These are phyloP conservation scores for Nakazawaea ishiwadae DNA, from an alignment of 805 yeast genomes.

Conservation along the genomic window DNA sequence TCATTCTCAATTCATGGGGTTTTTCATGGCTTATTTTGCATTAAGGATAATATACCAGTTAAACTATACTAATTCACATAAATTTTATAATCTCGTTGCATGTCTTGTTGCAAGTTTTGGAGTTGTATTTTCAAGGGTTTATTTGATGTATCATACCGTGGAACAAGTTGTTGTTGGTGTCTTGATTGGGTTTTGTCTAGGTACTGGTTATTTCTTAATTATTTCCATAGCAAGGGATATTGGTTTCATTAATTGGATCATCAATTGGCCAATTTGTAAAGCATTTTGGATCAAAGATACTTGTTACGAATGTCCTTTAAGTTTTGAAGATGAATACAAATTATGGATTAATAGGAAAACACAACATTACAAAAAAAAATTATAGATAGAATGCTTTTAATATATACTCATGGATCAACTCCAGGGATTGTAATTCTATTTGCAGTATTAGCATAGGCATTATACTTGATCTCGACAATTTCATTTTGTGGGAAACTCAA, in stretches of 20 bases:
- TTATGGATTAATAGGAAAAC: constrained; percentile 24
- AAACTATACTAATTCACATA: too few relatives aligned
- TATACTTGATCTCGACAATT: constrained; percentile 80
- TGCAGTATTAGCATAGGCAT: constrained; percentile 77
- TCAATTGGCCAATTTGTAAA: constrained; percentile 52
- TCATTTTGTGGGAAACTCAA: constrained; percentile 76
- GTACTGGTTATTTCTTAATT: constrained; percentile 50
- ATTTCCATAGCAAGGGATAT: constrained; percentile 54
- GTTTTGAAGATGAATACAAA: constrained; percentile 42
- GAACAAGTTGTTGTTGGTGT: constrained; percentile 75
- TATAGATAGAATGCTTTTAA: background rate
- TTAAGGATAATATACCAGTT: constrained; percentile 40
- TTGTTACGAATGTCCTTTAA: constrained; percentile 41
- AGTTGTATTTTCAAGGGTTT: constrained; percentile 69
- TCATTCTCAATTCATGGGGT: constrained; percentile 95
- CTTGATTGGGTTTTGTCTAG: constrained; percentile 55
- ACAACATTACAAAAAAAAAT: background rate
- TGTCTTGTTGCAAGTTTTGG: constrained; percentile 28
- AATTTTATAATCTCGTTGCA: too few relatives aligned
- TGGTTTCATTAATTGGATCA: constrained; percentile 64
- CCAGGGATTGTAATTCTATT: constrained; percentile 39
- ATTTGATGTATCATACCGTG: constrained; percentile 70
- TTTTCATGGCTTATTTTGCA: constrained; percentile 53
- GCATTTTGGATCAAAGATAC: constrained; percentile 57
- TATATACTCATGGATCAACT: constrained; percentile 14